Evolutionary conservation across 1,139 yeast genomes (phyloP), one percentile per base, ranked within the genome.

Genomic region (Suzukiozyma palmioleophila): DNA sequence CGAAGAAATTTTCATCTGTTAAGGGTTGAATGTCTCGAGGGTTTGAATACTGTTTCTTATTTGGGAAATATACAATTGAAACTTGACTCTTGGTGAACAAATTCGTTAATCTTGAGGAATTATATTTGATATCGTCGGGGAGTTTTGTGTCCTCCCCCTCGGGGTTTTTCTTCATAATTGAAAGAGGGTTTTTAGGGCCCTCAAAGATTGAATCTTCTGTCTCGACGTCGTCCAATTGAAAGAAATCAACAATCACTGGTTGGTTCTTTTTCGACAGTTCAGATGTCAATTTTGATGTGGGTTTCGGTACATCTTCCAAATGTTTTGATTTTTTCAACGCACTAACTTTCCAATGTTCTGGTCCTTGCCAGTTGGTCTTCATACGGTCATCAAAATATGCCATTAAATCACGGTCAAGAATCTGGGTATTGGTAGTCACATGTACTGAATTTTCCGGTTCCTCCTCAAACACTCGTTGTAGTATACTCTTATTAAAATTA

Each of bases 321-420:
- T 49, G 50, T 34, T 50, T 56, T 5, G 59, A 45, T 36, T 51
- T 56, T 44, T 54, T 82, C 41, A 84, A 66, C 22, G 79, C 77
- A 33, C 76, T 66, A 9, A 90, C 86, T 60, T 84, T 85, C 97
- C 97, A 92, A 60, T 88, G 94, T 46, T 87, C 94, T 5, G 96
- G 92, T 8, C 96, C 96, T 33, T 95, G 76, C 96, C 96, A 88
- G 56, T 79, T 82, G 35, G 76, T 72, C 45, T 73, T 79, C 62
- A 86, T 64, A 13, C 77, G 73, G 44, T 78, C 81, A 54, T 87
- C 95, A 57, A 87, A 86, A 56, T 85, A 85, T 1, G 87, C 81
- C 81, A 88, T 80, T 39, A 87, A 67, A 50, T 83, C 88, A 42
- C 73, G 73, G 49, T 81, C 88, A 47, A 78, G 59, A n/a, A 78